Conservation (phyloP, 2,329 filamentous ascomycete species). For the Ambrosiella cleistominuta region DNA sequence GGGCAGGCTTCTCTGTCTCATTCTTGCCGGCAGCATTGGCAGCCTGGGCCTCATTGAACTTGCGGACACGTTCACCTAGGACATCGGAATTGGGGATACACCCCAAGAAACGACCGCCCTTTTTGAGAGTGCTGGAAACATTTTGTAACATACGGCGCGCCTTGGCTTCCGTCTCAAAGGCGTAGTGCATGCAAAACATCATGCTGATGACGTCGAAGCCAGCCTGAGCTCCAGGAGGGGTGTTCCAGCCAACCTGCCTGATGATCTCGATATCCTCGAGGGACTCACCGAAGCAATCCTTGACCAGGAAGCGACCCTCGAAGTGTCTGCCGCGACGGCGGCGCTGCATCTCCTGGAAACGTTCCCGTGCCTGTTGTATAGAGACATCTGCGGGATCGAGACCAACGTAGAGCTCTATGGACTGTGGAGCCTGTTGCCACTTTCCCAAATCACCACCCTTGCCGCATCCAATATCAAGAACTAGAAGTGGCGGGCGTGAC, state of each 20-base stretch:
- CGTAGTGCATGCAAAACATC: slow-evolving; percentile 99
- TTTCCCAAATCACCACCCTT: slow-evolving; percentile 93
- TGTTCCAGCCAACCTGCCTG: slow-evolving; percentile 72
- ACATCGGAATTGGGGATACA: slow-evolving; percentile 96
- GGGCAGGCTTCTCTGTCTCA: slow-evolving; percentile 15
- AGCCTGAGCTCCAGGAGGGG: slow-evolving; percentile 45
- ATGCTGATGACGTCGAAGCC: slow-evolving; percentile 95
- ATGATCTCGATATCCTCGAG: slow-evolving; percentile 70
- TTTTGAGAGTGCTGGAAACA: slow-evolving; percentile 75
- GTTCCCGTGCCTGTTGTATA: slow-evolving; percentile 74
- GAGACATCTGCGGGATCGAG: slow-evolving; percentile 85
- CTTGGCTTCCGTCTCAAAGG: slow-evolving; percentile 83
- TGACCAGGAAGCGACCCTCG: slow-evolving; percentile 71
- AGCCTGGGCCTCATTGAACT: slow-evolving; percentile 38
- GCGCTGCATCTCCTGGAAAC: slow-evolving; percentile 56
- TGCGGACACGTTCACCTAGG: slow-evolving; percentile 59
- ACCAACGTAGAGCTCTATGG: slow-evolving; percentile 83
- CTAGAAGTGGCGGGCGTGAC: slow-evolving; percentile 45
- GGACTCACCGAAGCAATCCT: slow-evolving; percentile 81
- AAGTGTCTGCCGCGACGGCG: slow-evolving; percentile 48
- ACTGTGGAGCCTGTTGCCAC: slow-evolving; percentile 86
- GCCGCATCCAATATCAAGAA: slow-evolving; percentile 88
- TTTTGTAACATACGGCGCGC: slow-evolving; percentile 85
- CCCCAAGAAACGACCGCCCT: slow-evolving; percentile 85
- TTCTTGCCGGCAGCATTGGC: slow-evolving; percentile 21